Evolutionary conservation across 2,329 filamentous ascomycete species (phyloP).

Genomic region (Stachybotrys chartarum): DNA sequence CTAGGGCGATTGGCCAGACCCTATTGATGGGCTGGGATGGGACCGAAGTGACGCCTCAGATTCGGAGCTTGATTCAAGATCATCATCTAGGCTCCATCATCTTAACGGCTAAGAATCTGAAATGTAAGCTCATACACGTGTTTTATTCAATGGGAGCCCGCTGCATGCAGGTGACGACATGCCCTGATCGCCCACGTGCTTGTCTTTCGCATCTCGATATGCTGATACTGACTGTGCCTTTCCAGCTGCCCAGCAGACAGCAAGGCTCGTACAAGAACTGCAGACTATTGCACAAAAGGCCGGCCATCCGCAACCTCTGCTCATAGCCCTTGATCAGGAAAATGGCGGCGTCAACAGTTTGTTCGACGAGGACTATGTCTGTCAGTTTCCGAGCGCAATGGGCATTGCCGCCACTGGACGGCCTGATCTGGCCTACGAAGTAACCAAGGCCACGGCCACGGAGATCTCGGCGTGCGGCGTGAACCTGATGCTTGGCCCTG

Average conservation of each 20-base stretch:
- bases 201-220: no score
- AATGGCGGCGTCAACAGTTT: constrained; percentile 97
- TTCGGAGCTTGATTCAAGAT: constrained; percentile 71
- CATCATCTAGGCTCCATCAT: constrained; percentile 85
- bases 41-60: constrained; percentile 75
- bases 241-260: constrained; percentile 83
- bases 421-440: constrained; percentile 75
- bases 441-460: constrained; percentile 87
- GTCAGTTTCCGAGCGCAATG: constrained; percentile 96
- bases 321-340: constrained; percentile 92
- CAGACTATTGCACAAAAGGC: constrained; percentile 88
- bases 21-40: constrained; percentile 84
- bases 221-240: not conserved
- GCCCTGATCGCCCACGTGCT: no score
- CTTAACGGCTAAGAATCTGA: constrained; percentile 76
- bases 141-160: no score
- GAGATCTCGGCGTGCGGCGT: constrained; percentile 90
- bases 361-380: constrained; percentile 91
- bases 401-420: constrained; percentile 89
- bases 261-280: constrained; percentile 79
- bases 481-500: constrained; percentile 91
- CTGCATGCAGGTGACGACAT: no score
- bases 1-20: constrained; percentile 66
- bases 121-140: constrained; percentile 44
- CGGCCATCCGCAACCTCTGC: constrained; percentile 79